Evolutionary conservation across 495 filamentous ascomycete species (phyloP), one percentile per base, ranked within the genome.

Genomic region (Barbatosphaeria neglecta): DNA sequence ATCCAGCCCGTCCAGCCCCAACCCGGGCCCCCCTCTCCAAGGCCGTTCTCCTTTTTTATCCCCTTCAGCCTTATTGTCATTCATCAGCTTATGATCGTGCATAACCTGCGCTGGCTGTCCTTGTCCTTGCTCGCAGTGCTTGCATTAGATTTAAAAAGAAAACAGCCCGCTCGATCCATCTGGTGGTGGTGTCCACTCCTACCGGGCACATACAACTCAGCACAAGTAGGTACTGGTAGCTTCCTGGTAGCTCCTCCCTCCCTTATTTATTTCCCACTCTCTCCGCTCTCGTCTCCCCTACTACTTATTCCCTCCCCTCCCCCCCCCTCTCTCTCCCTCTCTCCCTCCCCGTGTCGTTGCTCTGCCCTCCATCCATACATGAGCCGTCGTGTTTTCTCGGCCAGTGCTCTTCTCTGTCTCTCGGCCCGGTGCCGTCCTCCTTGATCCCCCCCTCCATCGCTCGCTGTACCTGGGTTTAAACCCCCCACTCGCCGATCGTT

Each of bases 31-130:
- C n/a, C n/a, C n/a, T n/a, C n/a, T n/a, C n/a, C 39, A 41, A 24
- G 39, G 9, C 39, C n/a, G n/a, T n/a, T 41, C 39, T 23, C 31
- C 31, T n/a, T 24, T 23, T 23, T 41, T 41, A 13, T 23, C 39
- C 20, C 39, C 39, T 41, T 46, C 39, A 41, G 39, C 39, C 39
- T 41, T 41, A 41, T 41, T 41, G 39, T n/a, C 20, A 41, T 23
- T n/a, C 20, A 41, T 23, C 39, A 41, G 39, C 39, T 41, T 41
- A 41, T 41, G 39, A 41, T 13, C 19, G 39, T 41, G 39, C 39
- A 41, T 41, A 41, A 41, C 9, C 22, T 41, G 39, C 13, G 31
- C 15, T 8, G 27, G 15, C 15, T 8, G 27, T 31, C 9, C 27
- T 13, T 31, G 27, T n/a, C n/a, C 27, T 31, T 31, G 27, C 7